Conservation (phyloP, 2,329 filamentous ascomycete genomes). For the Calonectria montana region DNA sequence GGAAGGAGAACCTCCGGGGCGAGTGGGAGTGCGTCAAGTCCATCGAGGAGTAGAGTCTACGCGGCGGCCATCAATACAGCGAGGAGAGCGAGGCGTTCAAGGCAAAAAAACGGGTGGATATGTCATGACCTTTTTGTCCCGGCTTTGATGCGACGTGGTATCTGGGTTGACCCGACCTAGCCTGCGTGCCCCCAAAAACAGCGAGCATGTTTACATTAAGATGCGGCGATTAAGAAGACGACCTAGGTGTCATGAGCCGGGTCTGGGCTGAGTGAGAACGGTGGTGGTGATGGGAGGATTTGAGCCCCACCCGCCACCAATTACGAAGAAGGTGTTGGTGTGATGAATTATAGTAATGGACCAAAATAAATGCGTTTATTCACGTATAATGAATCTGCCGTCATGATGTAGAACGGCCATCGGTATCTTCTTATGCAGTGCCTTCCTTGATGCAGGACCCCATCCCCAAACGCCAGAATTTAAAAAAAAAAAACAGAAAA, state of each 20-base stretch:
- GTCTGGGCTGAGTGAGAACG: neutral
- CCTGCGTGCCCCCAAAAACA: neutral
- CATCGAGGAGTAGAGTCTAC: slow-evolving; percentile 79
- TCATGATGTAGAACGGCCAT: neutral
- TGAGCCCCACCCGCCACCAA: neutral
- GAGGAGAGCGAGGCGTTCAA: slow-evolving; percentile 50
- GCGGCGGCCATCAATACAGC: slow-evolving; percentile 52
- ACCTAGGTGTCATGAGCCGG: slow-evolving; percentile 1
- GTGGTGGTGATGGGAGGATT: neutral
- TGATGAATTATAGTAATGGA: slow-evolving; percentile 22
- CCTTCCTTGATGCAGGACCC: neutral
- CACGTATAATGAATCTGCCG: neutral
- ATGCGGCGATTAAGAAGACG: neutral
- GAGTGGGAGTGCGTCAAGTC: slow-evolving; percentile 98
- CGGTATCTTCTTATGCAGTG: slow-evolving; percentile 8
- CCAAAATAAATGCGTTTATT: slow-evolving; percentile 16
- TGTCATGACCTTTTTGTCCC: slow-evolving; percentile 34
- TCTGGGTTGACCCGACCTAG: neutral
- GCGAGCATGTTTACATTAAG: neutral
- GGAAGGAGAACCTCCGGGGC: slow-evolving; percentile 97
- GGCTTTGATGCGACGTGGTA: slow-evolving; percentile 25
- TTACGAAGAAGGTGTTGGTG: slow-evolving; percentile 9
- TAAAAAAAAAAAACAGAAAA: neutral
- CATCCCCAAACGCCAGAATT: neutral
- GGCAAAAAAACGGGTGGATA: slow-evolving; percentile 44